phyloP scores from a whole-genome alignment of 805 yeast species.

The Teunomyces panamensis region DNA sequence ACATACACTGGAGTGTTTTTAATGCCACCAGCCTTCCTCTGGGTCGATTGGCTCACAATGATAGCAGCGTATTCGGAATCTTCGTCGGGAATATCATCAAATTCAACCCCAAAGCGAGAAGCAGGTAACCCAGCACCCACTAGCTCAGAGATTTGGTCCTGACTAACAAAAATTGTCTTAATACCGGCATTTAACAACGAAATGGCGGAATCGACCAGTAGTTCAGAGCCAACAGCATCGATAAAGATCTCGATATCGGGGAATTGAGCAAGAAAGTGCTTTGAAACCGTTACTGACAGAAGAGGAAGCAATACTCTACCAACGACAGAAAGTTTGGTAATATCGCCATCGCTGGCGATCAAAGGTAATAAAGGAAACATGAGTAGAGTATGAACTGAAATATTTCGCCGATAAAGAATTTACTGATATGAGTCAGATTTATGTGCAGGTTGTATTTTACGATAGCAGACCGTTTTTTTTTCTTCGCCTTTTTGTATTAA shows the following conservation, averaged over 20 bases:
- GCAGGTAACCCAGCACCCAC: constrained; percentile 51
- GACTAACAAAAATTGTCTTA: constrained; percentile 40
- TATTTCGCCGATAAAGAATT: neutral
- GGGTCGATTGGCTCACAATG: constrained; percentile 9
- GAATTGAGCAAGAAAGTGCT: constrained; percentile 29
- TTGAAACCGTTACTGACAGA: constrained; percentile 22
- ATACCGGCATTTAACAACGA: constrained; percentile 63
- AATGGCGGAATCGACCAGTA: constrained; percentile 37
- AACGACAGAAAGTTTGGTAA: constrained; percentile 26
- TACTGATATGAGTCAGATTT: constrained; percentile 1
- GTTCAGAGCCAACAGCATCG: constrained; percentile 22
- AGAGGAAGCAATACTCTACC: constrained; percentile 35
- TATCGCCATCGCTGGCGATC: constrained; percentile 18
- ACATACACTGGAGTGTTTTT: constrained; percentile 33
- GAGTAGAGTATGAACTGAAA: constrained; percentile 11
- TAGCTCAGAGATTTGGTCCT: constrained; percentile 26
- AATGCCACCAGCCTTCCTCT: constrained; percentile 15
- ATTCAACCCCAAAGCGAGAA: constrained; percentile 38
- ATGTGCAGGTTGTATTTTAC: neutral
- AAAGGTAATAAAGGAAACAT: constrained; percentile 41
- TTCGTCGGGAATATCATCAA: constrained; percentile 2
- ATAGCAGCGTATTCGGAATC: neutral
- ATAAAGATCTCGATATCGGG: constrained; percentile 32
- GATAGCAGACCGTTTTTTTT: neutral
- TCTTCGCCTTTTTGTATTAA: neutral